Conservation (phyloP, 768 basidiomycete genomes). For the Lyophyllum semitale region DNA sequence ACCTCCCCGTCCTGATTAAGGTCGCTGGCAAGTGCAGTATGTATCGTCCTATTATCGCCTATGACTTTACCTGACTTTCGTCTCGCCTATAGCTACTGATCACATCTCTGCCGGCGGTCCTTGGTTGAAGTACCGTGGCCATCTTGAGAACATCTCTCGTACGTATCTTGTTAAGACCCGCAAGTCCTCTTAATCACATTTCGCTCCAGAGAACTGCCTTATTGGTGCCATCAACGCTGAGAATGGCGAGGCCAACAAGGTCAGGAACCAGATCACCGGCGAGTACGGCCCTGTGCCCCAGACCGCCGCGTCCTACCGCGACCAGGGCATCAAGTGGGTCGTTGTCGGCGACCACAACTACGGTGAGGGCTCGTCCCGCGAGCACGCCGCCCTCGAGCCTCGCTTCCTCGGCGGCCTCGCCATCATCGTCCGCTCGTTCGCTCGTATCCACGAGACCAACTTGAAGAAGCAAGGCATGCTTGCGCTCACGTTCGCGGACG, state of each 20-base stretch:
- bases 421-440: slow-evolving; percentile 95
- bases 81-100: slow-evolving; percentile 63
- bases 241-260: slow-evolving; percentile 94
- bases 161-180: slow-evolving; percentile 27
- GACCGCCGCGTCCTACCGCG: slow-evolving; percentile 86
- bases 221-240: slow-evolving; percentile 97
- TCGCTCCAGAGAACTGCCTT: slow-evolving; percentile 81
- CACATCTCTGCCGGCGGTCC: slow-evolving; percentile 98
- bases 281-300: slow-evolving; percentile 85
- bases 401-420: slow-evolving; percentile 94
- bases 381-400: slow-evolving; percentile 96
- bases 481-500: slow-evolving; percentile 89
- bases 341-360: slow-evolving; percentile 96
- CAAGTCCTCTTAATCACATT: neutral
- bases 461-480: slow-evolving; percentile 99
- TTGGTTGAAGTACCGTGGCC: slow-evolving; percentile 99
- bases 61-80: slow-evolving; percentile 2
- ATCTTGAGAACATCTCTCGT: slow-evolving; percentile 98
- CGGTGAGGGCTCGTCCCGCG: slow-evolving; percentile 97
- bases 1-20: slow-evolving; percentile 96
- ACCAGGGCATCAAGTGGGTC: slow-evolving; percentile 92
- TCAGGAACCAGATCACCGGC: slow-evolving; percentile 89
- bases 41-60: slow-evolving; percentile 28
- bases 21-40: slow-evolving; percentile 98
- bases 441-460: slow-evolving; percentile 97